These are phyloP conservation scores for Cystobasidiopsis lactophilus DNA, from an alignment of 768 basidiomycete genomes.

Conservation along the genomic window DNA sequence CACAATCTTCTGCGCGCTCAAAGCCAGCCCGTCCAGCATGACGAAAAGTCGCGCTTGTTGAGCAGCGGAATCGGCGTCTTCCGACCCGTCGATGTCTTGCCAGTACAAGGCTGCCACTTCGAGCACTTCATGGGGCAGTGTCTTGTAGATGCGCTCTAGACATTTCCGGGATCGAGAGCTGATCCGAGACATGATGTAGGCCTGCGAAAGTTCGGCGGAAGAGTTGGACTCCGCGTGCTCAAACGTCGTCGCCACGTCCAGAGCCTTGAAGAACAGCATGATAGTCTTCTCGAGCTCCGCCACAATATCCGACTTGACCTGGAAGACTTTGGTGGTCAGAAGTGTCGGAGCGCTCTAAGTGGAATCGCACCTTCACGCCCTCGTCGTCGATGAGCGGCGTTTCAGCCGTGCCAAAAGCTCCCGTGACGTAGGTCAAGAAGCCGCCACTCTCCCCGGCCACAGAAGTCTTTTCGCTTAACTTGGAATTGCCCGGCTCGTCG, in stretches of 20 bases:
- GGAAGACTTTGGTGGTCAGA: neutral
- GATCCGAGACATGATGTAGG: conserved; percentile 8
- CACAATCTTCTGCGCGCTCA: conserved; percentile 66
- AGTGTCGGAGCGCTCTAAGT: neutral
- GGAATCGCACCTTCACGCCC: neutral
- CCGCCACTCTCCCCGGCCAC: conserved; percentile 37
- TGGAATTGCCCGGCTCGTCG: conserved; percentile 37
- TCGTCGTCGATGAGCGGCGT: neutral
- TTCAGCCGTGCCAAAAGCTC: conserved; percentile 63
- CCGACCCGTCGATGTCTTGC: neutral
- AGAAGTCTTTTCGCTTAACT: conserved; percentile 33
- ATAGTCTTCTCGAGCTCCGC: conserved; percentile 3
- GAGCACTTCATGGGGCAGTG: conserved; percentile 55
- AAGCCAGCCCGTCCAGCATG: conserved; percentile 56
- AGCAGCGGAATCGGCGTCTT: conserved; percentile 1
- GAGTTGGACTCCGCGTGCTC: conserved; percentile 4
- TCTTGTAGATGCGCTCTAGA: conserved; percentile 65
- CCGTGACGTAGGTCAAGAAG: conserved; percentile 70
- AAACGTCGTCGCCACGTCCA: conserved; percentile 12
- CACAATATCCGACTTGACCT: conserved; percentile 2
- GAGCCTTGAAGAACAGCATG: conserved; percentile 6
- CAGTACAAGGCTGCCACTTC: conserved; percentile 67
- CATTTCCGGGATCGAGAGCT: conserved; percentile 45
- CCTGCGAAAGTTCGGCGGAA: conserved; percentile 9
- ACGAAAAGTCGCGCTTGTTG: conserved; percentile 41